Conservation (phyloP, 495 filamentous ascomycete genomes). For the Aspergillus ellipticus region DNA sequence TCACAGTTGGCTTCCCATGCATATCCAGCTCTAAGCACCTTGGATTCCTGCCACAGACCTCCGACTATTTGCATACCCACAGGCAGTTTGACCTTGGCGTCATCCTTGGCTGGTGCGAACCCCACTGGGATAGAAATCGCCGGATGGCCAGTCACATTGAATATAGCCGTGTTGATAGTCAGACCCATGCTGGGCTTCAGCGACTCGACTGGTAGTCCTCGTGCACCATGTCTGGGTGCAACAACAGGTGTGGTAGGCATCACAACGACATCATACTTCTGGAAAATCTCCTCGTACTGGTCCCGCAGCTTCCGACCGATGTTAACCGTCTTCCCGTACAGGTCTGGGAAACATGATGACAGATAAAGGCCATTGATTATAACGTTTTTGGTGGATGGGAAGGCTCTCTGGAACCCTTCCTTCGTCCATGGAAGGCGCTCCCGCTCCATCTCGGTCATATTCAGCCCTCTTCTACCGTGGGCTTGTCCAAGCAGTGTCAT, state of each 20-base stretch:
- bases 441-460: slow-evolving; percentile 37
- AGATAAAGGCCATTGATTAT: slow-evolving; percentile 42
- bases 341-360: slow-evolving; percentile 31
- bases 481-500: slow-evolving; percentile 37
- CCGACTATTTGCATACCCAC: slow-evolving; percentile 59
- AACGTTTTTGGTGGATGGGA: slow-evolving; percentile 41
- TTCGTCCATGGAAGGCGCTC: slow-evolving; percentile 30
- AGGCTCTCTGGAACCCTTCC: slow-evolving; percentile 30
- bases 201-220: slow-evolving; percentile 37
- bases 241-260: slow-evolving; percentile 47
- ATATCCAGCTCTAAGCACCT: slow-evolving; percentile 45
- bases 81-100: slow-evolving; percentile 44
- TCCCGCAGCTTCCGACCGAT: slow-evolving; percentile 41
- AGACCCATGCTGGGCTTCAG: slow-evolving; percentile 41
- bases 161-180: slow-evolving; percentile 53
- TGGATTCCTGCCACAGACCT: slow-evolving; percentile 35
- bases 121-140: slow-evolving; percentile 55
- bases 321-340: slow-evolving; percentile 41
- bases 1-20: slow-evolving; percentile 49
- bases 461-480: slow-evolving; percentile 35
- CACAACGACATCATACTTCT: slow-evolving; percentile 42
- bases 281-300: slow-evolving; percentile 40
- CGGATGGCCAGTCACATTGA: slow-evolving; percentile 57
- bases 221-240: slow-evolving; percentile 32
- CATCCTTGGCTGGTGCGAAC: slow-evolving; percentile 40